Percentiles rank a stretch among this genome's conserved stretches.
Evolutionary conservation across 2,329 filamentous ascomycete species (phyloP).

Genomic region (Pestalotiopsis sp.): DNA sequence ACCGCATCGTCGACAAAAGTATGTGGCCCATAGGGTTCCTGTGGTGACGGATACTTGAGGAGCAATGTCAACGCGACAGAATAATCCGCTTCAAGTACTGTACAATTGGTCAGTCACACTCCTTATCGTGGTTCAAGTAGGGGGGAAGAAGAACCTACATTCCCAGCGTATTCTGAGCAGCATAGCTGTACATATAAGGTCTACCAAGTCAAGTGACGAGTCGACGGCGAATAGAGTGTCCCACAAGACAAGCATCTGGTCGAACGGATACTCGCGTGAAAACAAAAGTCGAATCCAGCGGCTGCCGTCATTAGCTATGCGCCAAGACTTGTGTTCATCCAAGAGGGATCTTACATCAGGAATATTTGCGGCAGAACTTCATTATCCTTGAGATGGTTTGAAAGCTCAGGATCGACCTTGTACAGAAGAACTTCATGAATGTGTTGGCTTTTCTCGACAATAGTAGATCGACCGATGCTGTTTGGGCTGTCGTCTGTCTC

Average conservation of each 20-base stretch:
- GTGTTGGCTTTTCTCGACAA: conserved; percentile 82
- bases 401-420: conserved; percentile 81
- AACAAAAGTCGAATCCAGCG: conserved; percentile 95
- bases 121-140: not conserved
- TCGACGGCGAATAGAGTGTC: conserved; percentile 90
- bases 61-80: conserved; percentile 81
- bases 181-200: conserved; percentile 94
- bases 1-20: conserved; percentile 87
- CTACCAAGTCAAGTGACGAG: conserved; percentile 76
- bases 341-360: conserved; percentile 67
- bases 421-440: conserved; percentile 84
- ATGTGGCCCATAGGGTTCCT: conserved; percentile 66
- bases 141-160: too few species aligned
- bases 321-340: conserved; percentile 12
- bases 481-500: conserved; percentile 60
- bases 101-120: not conserved
- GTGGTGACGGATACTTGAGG: conserved; percentile 78
- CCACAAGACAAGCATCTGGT: conserved; percentile 84
- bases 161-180: conserved; percentile 89
- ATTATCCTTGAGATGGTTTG: conserved; percentile 76
- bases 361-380: conserved; percentile 97
- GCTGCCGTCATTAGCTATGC: conserved; percentile 41
- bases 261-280: conserved; percentile 89
- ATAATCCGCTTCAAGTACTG: conserved; percentile 86
- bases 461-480: conserved; percentile 42